Conservation (phyloP, 345 rosid genomes). For the Gossypium anomalum region DNA sequence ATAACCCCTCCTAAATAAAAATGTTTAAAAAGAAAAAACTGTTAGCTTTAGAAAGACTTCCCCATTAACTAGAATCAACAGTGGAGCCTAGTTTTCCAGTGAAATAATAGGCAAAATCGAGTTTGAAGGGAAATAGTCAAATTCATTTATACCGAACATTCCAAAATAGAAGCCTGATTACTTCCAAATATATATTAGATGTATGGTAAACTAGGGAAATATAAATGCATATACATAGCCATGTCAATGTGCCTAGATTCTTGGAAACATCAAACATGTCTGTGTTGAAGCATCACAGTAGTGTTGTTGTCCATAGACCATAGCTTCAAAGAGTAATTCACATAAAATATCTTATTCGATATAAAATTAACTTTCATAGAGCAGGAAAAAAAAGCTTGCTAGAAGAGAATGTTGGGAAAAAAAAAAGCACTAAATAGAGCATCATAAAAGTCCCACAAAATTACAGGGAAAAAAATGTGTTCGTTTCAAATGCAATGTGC, state of each 20-base stretch:
- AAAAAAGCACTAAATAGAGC: not conserved
- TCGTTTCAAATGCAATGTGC: conserved; percentile 35
- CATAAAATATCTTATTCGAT: not conserved
- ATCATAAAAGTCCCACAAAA: not conserved
- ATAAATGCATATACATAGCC: not conserved
- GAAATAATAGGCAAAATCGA: not conserved
- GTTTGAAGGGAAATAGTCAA: not conserved
- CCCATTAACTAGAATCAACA: not conserved
- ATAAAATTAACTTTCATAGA: not conserved
- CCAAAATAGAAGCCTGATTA: too few species aligned
- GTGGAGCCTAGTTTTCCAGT: not conserved
- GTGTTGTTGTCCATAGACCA: not conserved
- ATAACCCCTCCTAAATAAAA: conserved; percentile 62
- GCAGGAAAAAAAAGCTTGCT: too few species aligned
- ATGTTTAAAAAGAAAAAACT: not conserved
- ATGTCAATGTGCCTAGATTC: not conserved
- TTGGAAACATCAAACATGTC: not conserved
- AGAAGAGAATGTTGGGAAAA: not conserved
- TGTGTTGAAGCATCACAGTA: conserved; percentile 1
- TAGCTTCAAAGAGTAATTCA: conserved; percentile 8
- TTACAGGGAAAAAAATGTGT: not conserved
- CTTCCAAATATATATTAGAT: not conserved
- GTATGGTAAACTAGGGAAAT: not conserved
- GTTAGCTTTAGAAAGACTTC: conserved; percentile 7
- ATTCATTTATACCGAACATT: not conserved